Percentiles rank a stretch among this genome's conserved stretches.
phyloP scores from a whole-genome alignment of 176 grass and related monocot species.

The Leersia perrieri region DNA sequence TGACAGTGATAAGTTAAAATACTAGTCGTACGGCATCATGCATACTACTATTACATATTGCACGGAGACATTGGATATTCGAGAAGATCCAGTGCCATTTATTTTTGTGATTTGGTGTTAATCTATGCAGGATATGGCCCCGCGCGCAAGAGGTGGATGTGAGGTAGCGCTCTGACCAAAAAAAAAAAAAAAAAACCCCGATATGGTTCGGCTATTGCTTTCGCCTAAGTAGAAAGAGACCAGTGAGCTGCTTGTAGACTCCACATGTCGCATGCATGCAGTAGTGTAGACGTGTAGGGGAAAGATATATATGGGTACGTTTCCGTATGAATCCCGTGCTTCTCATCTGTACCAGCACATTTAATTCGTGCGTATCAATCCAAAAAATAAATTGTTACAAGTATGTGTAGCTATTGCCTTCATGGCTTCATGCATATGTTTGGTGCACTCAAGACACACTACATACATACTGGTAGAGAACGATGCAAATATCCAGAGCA shows the following conservation, averaged over 20 bases:
- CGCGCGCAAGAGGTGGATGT: neutral
- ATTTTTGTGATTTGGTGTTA: neutral
- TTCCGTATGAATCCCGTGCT: neutral
- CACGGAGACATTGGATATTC: neutral
- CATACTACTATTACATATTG: neutral
- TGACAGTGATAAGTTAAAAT: neutral
- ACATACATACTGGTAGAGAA: too few relatives aligned
- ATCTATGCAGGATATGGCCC: neutral
- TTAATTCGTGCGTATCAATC: neutral
- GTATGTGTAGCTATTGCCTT: neutral
- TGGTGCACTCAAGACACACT: too few relatives aligned
- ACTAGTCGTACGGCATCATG: neutral
- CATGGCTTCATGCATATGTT: too few relatives aligned
- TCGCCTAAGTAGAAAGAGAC: neutral
- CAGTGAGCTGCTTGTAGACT: neutral
- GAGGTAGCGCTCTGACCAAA: neutral
- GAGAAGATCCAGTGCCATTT: neutral
- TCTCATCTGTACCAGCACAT: neutral
- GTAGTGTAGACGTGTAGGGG: neutral
- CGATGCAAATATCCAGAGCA: too few relatives aligned
- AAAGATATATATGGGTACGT: neutral
- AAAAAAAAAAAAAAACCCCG: neutral
- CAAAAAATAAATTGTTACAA: neutral
- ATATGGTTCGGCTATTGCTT: conserved; percentile 3
- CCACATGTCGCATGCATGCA: too few relatives aligned